A percentile compares a stretch with the other conserved stretches of the same genome.
phyloP scores from a whole-genome alignment of 257 asterid species.

The Thymus mandschuricus region DNA sequence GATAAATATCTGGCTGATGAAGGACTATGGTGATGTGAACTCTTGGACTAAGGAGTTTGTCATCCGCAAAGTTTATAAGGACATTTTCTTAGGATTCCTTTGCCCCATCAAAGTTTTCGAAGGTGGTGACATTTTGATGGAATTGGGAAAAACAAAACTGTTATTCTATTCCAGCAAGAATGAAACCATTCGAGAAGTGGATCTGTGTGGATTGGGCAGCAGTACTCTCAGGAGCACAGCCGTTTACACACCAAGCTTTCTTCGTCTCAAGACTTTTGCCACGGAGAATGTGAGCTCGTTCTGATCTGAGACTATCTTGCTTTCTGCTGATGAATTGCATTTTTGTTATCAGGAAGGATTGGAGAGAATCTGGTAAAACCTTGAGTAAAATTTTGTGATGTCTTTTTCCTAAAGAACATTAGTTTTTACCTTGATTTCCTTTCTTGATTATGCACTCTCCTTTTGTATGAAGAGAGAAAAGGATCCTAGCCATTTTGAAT shows the following conservation, averaged over 20 bases:
- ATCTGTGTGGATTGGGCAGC: not conserved
- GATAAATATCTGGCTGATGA: not conserved
- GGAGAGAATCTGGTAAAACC: too few relatives aligned
- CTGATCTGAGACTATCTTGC: not conserved
- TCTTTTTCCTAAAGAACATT: not conserved
- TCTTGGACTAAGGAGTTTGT: not conserved
- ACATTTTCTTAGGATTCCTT: not conserved
- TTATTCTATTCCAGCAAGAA: not conserved
- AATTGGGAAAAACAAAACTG: not conserved
- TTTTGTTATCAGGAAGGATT: too few relatives aligned
- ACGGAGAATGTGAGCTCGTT: not conserved
- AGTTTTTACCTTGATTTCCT: not conserved
- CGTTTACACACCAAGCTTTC: not conserved
- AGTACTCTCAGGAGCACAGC: not conserved
- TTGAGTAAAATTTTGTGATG: not conserved
- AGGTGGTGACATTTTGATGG: not conserved
- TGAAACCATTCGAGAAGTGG: not conserved
- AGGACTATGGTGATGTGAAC: not conserved
- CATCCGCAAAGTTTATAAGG: not conserved
- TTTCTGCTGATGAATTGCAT: not conserved
- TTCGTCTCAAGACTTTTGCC: not conserved
- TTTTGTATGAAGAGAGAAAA: too few relatives aligned
- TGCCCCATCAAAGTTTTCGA: not conserved
- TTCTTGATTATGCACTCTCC: too few relatives aligned
- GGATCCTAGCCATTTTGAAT: too few relatives aligned